Evolutionary conservation across 805 yeast genomes (phyloP).

Genomic region (Vanderwaltozyma polyspora): DNA sequence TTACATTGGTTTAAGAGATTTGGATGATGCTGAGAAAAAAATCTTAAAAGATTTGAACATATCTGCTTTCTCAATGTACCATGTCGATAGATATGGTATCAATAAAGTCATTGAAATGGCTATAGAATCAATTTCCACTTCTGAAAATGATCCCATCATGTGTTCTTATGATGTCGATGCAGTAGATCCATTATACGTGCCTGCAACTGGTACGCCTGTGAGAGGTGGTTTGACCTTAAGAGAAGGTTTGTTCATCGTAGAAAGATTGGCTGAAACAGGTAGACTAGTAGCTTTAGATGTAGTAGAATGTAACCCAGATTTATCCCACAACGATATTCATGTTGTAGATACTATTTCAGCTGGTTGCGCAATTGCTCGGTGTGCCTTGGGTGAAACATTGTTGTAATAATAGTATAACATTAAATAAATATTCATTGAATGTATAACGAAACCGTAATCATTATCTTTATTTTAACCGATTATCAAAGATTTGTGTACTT

Average conservation of each 20-base stretch:
- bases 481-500: too few species aligned
- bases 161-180: constrained; percentile 94
- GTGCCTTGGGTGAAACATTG: constrained; percentile 89
- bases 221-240: constrained; percentile 91
- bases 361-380: constrained; percentile 82
- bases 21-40: constrained; percentile 74
- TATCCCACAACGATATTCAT: constrained; percentile 68
- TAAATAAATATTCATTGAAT: too few species aligned
- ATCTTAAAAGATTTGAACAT: constrained; percentile 62
- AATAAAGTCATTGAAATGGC: constrained; percentile 90
- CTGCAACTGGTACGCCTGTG: constrained; percentile 97
- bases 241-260: constrained; percentile 88
- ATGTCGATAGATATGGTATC: constrained; percentile 87
- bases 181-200: constrained; percentile 85
- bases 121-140: constrained; percentile 62
- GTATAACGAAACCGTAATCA: too few species aligned
- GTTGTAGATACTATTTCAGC: constrained; percentile 78
- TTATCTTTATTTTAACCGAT: too few species aligned
- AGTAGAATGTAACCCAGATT: constrained; percentile 85
- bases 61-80: constrained; percentile 89
- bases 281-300: constrained; percentile 77
- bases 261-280: constrained; percentile 87
- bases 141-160: constrained; percentile 66
- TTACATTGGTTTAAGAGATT: constrained; percentile 90
- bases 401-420: constrained; percentile 14